Conservation (phyloP, 192 early-diverging fungal species). For the Rhizophagus clarus region DNA sequence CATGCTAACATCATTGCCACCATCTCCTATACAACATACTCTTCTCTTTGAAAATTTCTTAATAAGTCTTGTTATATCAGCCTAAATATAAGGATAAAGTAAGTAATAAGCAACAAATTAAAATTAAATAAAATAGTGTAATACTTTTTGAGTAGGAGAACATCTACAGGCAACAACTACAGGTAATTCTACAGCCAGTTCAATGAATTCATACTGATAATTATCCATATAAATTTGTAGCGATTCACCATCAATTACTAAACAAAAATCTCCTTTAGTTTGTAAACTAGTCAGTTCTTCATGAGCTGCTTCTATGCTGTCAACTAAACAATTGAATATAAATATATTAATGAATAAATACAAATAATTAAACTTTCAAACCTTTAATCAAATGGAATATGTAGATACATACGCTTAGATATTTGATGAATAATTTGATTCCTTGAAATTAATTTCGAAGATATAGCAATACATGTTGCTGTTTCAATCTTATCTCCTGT, state of each 20-base stretch:
- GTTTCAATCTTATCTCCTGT: slow-evolving; percentile 99
- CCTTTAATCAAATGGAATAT: neutral
- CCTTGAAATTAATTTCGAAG: slow-evolving; percentile 84
- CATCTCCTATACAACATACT: slow-evolving; percentile 91
- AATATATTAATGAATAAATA: neutral
- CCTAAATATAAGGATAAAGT: slow-evolving; percentile 38
- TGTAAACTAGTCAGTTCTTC: slow-evolving; percentile 78
- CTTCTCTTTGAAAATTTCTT: slow-evolving; percentile 72
- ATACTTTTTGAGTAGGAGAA: slow-evolving; percentile 91
- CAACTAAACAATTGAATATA: slow-evolving; percentile 37
- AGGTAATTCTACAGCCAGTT: slow-evolving; percentile 71
- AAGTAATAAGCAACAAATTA: neutral
- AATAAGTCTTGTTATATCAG: slow-evolving; percentile 84
- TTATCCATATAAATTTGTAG: slow-evolving; percentile 78
- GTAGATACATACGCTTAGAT: slow-evolving; percentile 54
- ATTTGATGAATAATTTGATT: slow-evolving; percentile 87
- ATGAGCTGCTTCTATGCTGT: slow-evolving; percentile 50
- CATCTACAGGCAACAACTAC: slow-evolving; percentile 94
- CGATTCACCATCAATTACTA: slow-evolving; percentile 94
- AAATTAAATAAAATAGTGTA: neutral
- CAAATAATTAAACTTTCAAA: neutral
- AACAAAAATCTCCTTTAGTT: slow-evolving; percentile 70
- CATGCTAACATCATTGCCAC: slow-evolving; percentile 98
- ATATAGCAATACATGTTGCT: slow-evolving; percentile 92
- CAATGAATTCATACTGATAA: slow-evolving; percentile 77